Evolutionary conservation across 495 filamentous ascomycete species (phyloP).

Genomic region (Neurospora sp.): DNA sequence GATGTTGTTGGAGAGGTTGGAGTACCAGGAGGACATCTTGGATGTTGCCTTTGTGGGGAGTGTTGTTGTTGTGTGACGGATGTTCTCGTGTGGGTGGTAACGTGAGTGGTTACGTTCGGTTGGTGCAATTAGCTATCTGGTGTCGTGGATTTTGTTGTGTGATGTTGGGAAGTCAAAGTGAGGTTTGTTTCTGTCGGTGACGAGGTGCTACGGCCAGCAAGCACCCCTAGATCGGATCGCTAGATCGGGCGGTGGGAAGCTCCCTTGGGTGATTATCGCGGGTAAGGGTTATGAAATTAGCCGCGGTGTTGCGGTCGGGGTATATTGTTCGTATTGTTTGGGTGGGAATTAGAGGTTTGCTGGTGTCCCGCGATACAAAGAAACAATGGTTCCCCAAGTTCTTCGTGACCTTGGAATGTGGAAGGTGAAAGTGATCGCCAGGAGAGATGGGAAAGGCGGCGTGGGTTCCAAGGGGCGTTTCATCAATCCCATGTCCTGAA

Average conservation of each 20-base stretch:
- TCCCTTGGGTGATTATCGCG: neutral
- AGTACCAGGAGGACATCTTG: constrained; percentile 69
- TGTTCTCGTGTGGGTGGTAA: neutral
- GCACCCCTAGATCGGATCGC: neutral
- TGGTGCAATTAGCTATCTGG: neutral
- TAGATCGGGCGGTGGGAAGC: neutral
- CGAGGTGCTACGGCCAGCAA: neutral
- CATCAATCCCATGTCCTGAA: neutral
- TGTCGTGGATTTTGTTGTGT: neutral
- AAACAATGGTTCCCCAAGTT: neutral
- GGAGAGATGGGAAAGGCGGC: constrained; percentile 1
- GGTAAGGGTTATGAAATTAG: neutral
- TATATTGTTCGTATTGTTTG: neutral
- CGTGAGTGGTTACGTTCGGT: neutral
- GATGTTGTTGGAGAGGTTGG: constrained; percentile 67
- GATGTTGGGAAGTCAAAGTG: neutral
- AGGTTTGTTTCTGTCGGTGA: neutral
- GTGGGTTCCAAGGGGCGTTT: neutral
- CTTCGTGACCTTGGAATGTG: neutral
- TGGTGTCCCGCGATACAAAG: neutral
- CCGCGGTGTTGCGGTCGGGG: neutral
- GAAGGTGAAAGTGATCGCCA: neutral
- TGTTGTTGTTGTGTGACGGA: neutral
- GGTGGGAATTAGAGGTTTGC: neutral
- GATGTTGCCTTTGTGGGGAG: constrained; percentile 9